Evolutionary conservation across 2,329 filamentous ascomycete genomes (phyloP).

Genomic region (Sporothrix inflata): DNA sequence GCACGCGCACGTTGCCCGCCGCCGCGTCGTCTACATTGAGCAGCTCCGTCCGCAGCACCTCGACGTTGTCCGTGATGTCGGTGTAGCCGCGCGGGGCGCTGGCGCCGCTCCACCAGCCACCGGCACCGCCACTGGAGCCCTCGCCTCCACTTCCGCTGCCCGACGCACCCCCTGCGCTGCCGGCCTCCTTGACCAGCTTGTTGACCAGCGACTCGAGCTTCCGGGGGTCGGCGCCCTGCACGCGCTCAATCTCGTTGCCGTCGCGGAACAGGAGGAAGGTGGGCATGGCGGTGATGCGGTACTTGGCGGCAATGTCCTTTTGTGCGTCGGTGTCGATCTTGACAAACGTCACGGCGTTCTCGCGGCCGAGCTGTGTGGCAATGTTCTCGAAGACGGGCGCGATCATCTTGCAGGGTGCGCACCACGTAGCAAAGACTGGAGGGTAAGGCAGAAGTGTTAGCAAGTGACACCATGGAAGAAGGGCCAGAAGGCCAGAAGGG

Average conservation of each 20-base stretch:
- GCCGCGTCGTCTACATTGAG: conserved; percentile 84
- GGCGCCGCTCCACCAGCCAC: conserved; percentile 68
- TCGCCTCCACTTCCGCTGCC: conserved; percentile 44
- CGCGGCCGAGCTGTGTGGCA: conserved; percentile 69
- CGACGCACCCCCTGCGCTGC: conserved; percentile 44
- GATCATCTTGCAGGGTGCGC: conserved; percentile 80
- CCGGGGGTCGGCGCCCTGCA: conserved; percentile 73
- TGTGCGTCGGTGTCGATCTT: conserved; percentile 67
- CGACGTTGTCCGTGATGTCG: conserved; percentile 82
- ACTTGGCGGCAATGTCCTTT: conserved; percentile 71
- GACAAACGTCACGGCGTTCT: conserved; percentile 76
- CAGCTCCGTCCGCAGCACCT: conserved; percentile 78
- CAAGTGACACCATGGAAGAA: neutral
- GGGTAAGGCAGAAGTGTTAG: neutral
- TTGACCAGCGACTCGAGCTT: conserved; percentile 72
- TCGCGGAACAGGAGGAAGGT: conserved; percentile 90
- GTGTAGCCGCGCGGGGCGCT: conserved; percentile 76
- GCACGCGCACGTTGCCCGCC: conserved; percentile 67
- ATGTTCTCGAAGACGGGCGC: conserved; percentile 82
- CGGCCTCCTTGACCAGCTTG: conserved; percentile 70
- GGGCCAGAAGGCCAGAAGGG: no score
- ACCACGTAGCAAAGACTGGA: conserved; percentile 86
- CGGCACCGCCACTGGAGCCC: conserved; percentile 45
- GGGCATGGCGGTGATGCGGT: conserved; percentile 76
- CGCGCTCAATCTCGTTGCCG: conserved; percentile 66